Base-by-base conservation (phyloP, 2,329 filamentous ascomycete genomes). In the Phaeosphaeriaceae sp. region DNA sequence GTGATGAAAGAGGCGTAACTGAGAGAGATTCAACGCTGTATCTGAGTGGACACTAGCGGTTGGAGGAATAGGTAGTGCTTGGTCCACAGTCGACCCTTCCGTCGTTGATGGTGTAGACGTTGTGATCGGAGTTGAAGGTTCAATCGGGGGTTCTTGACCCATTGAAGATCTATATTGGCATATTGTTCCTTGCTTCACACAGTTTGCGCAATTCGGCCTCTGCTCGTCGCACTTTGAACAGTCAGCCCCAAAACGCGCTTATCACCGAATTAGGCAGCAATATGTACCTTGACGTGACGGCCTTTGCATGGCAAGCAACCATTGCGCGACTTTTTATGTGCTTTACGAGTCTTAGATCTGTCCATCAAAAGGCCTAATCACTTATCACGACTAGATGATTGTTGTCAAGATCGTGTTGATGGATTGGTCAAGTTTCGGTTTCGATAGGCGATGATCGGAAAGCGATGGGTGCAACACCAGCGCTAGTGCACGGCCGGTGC, bases 1-100 rank as follows among this genome's bases (percentile, higher is more conserved):
- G 40, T 72, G 66, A 40, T 72, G 69, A 6, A 72, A 48, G 6
- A 72, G 56, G 13, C 66, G 61, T 26, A 71, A 23, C 37, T 69
- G 63, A 9, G 53, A 42, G 21, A 70, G 48, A 17, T 68, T 64
- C 6, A 58, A 32, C 4, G 49, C 32, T n/a, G 50, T 23, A 35
- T 49, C 48, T 17, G 44, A 41, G 15, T 47, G 46, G 17, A 35
- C 38, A 7, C 23, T 17, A 8, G 29, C 17, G 13, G 38, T 11
- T 17, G 38, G 8, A 15, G 30, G 30, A 26, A 30, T 20, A 33
- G 44, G 40, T 33, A 42, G 26, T 26, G 29, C 29, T 30, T 50
- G 47, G 16, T 56, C 51, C 17, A 46, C 28, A 4, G 29, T 35
- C 36, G 47, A 13, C 13, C 45, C 50, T 36, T 67, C 60, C 13